Base-by-base conservation (phyloP, 352 stramenopile genomes). In the Pythium aquatile region DNA sequence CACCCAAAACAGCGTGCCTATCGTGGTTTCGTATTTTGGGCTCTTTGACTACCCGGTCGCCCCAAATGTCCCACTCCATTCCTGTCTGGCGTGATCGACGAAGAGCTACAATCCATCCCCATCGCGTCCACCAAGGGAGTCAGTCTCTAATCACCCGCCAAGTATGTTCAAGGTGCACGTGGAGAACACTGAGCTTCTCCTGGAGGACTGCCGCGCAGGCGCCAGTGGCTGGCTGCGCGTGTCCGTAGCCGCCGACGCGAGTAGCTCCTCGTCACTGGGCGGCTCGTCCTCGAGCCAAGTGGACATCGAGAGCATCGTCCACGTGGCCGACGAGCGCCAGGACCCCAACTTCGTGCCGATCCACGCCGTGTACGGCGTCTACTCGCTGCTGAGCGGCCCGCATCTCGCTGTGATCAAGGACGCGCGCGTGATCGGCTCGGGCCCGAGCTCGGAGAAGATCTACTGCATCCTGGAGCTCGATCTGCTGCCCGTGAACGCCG, bases 111-210 rank as follows among this genome's bases (percentile, higher is more conserved):
- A 48, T 16, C 4, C 20, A 24, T 24, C 20, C 20, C 20, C 20
- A 24, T 24, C 20, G 20, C 20, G 20, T 24, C 40, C 40, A 48
- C 8, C 40, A 26, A 13, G n/a, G 40, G 40, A 48, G 40, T 48
- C 40, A 48, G 40, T 48, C 40, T 9, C 32, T 35, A 35, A 9
- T 9, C 5, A 35, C 5, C 5, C 32, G 32, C 32, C 8, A 6
- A 26, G n/a, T 54, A 91, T 94, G 81, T 94, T 94, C 73, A 89
- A 90, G 66, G 82, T 93, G 47, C 84, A 94, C 63, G 66, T 78
- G 59, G 79, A 91, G 72, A 75, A 72, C 37, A 62, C 69, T 28
- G 81, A 91, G 73, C 64, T 94, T 32, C 66, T 94, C 65, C 72
- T 94, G 33, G 85, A 94, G 69, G 83, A 94, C 75, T 93, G 83